Conservation (phyloP, 331 rosid genomes). For the Phaseolus coccineus region DNA sequence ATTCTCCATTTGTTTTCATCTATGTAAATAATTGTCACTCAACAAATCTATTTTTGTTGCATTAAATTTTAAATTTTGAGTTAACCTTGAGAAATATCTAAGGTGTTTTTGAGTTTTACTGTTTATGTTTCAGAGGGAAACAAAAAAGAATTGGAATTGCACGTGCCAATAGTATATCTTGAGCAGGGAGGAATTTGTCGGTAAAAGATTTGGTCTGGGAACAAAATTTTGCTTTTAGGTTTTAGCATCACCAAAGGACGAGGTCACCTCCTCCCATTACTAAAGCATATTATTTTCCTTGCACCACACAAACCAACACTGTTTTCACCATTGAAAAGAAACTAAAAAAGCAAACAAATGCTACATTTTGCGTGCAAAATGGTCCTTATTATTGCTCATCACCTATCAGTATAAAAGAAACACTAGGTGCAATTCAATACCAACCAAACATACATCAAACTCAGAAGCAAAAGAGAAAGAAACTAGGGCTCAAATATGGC, state of each 20-base stretch:
- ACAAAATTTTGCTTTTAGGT: constrained; percentile 24
- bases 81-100: no score
- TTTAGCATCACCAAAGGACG: constrained; percentile 40
- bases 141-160: background rate
- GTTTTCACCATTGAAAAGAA: constrained; percentile 46
- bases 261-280: constrained; percentile 42
- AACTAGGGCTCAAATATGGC: constrained; percentile 32
- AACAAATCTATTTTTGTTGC: no score
- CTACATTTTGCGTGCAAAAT: constrained; percentile 15
- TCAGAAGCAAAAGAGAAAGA: background rate
- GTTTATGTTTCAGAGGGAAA: no score
- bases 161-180: background rate
- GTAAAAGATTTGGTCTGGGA: background rate
- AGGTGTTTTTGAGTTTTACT: no score
- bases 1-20: no score
- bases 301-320: constrained; percentile 1
- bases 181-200: background rate
- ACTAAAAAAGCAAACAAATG: constrained; percentile 35
- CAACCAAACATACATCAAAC: constrained; percentile 20
- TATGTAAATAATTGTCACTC: no score
- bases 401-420: constrained; percentile 37
- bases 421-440: background rate
- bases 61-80: no score
- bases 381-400: constrained; percentile 7
- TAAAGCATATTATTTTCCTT: constrained; percentile 52